Conservation (phyloP, 176 grass and related monocot species). For the Cenchrus purpureus region DNA sequence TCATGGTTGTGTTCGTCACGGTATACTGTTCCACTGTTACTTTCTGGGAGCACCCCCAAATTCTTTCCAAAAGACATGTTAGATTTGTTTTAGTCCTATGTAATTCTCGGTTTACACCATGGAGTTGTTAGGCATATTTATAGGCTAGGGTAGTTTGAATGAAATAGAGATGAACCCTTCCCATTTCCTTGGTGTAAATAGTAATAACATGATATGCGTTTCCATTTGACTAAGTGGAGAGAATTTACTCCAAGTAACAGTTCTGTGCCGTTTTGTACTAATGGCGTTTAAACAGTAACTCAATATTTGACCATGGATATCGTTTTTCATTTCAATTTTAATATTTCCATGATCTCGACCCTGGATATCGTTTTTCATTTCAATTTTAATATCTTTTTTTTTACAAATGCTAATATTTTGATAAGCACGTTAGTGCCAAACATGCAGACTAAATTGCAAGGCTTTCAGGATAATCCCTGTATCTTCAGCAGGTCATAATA, state of each 20-base stretch:
- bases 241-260: neutral
- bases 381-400: neutral
- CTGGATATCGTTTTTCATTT: neutral
- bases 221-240: neutral
- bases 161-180: slow-evolving; percentile 26
- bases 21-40: slow-evolving; percentile 25
- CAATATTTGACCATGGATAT: neutral
- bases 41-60: neutral
- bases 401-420: neutral
- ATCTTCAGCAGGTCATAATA: slow-evolving; percentile 12
- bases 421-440: neutral
- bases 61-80: neutral
- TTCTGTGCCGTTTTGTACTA: neutral
- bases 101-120: neutral
- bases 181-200: slow-evolving; percentile 45
- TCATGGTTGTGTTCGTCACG: slow-evolving; percentile 5
- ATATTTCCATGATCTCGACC: neutral
- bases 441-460: neutral
- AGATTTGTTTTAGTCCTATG: neutral
- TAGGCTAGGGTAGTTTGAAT: slow-evolving; percentile 12
- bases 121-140: slow-evolving; percentile 1
- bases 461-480: neutral
- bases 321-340: neutral
- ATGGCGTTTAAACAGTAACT: neutral
- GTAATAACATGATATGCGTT: neutral